phyloP scores from a whole-genome alignment of 805 yeast genomes.

The Candida quercuum region DNA sequence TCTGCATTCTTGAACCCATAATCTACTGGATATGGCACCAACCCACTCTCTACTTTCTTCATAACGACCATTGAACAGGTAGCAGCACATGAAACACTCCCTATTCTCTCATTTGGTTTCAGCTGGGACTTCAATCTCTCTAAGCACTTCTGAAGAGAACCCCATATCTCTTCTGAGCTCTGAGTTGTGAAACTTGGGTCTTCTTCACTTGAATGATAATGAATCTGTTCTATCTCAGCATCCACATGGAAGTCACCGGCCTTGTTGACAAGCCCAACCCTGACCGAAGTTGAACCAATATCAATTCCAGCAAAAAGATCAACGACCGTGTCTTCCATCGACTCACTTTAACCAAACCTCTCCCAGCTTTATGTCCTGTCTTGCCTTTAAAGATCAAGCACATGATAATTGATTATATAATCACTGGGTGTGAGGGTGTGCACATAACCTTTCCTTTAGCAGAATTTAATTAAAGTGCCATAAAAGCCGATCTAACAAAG shows the following conservation, averaged over 20 bases:
- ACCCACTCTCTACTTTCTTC: constrained; percentile 10
- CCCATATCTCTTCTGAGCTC: constrained; percentile 34
- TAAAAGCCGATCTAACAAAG: no score
- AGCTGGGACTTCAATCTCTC: constrained; percentile 1
- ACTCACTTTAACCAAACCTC: no score
- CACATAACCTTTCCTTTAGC: no score
- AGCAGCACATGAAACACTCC: constrained; percentile 41
- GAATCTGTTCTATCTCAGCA: constrained; percentile 14
- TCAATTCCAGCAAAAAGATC: constrained; percentile 35
- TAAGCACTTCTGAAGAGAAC: constrained; percentile 25
- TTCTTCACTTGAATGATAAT: constrained; percentile 17
- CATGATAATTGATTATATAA: no score
- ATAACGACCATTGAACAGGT: constrained; percentile 56
- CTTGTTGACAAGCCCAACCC: constrained; percentile 29
- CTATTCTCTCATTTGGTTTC: constrained; percentile 3
- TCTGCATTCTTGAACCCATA: constrained; percentile 16
- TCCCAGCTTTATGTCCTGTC: no score
- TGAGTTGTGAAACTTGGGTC: constrained; percentile 32
- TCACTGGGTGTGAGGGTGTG: no score
- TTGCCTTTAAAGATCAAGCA: no score
- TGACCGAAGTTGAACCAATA: constrained; percentile 45
- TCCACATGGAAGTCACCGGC: constrained; percentile 16
- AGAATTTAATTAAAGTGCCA: neutral
- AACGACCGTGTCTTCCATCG: no score
- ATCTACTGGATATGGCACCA: constrained; percentile 30